Evolutionary conservation across 129 eudicot species (phyloP).

Genomic region (Sambucus nigra): DNA sequence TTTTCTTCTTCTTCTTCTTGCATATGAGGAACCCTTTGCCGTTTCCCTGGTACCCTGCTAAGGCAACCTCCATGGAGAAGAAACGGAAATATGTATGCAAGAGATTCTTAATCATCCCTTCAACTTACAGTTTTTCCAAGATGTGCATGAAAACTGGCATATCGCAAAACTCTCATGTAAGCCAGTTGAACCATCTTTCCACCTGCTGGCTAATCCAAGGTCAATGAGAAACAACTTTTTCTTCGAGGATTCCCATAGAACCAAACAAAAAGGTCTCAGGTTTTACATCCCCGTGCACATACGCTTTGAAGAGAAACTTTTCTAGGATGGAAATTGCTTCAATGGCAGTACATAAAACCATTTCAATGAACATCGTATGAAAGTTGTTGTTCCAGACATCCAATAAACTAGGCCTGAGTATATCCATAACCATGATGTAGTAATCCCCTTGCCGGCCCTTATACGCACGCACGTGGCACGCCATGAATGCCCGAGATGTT

Average conservation of each 20-base stretch:
- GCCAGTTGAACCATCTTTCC: constrained; percentile 61
- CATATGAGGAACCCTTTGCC: too few species aligned
- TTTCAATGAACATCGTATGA: constrained; percentile 78
- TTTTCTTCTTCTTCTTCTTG: too few species aligned
- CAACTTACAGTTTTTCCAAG: constrained; percentile 91
- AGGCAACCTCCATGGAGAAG: constrained; percentile 80
- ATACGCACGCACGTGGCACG: constrained; percentile 72
- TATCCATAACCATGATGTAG: constrained; percentile 91
- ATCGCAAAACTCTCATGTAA: constrained; percentile 81
- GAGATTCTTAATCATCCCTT: constrained; percentile 92
- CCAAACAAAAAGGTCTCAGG: constrained; percentile 94
- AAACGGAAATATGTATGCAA: constrained; percentile 77
- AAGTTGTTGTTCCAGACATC: constrained; percentile 80
- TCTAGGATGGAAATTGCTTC: constrained; percentile 88
- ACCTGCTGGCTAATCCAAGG: constrained; percentile 78
- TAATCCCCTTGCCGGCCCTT: constrained; percentile 81
- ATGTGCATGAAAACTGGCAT: constrained; percentile 97
- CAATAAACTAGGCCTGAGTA: constrained; percentile 89
- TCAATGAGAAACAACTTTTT: constrained; percentile 78
- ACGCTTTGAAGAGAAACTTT: constrained; percentile 89
- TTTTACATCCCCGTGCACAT: constrained; percentile 91
- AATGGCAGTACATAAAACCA: constrained; percentile 91
- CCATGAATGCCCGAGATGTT: constrained; percentile 97
- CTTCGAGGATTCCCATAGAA: constrained; percentile 63
- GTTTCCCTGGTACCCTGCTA: constrained; percentile 87